phyloP scores from a whole-genome alignment of 176 grass and related monocot genomes.

The Rhynchospora breviuscula region DNA sequence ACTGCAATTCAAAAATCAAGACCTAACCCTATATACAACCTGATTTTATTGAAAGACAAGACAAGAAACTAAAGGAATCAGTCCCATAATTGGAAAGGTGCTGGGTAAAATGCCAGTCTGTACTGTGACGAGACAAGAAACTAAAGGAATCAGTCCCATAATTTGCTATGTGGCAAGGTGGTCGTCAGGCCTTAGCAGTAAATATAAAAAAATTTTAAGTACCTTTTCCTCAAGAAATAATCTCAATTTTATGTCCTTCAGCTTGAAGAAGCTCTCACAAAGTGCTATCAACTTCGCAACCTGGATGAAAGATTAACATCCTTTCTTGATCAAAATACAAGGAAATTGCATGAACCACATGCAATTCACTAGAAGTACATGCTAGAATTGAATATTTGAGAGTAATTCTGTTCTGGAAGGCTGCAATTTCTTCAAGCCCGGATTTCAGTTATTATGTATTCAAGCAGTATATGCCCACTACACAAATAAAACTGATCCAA shows the following conservation, averaged over 20 bases:
- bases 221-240: constrained; percentile 88
- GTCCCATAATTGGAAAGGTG: not conserved
- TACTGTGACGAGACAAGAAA: not conserved
- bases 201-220: not conserved
- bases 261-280: constrained; percentile 88
- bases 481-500: no score
- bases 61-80: not conserved
- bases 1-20: not conserved
- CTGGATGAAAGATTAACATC: constrained; percentile 14
- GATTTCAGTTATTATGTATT: not conserved
- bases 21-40: not conserved
- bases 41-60: not conserved
- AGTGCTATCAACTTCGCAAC: constrained; percentile 75
- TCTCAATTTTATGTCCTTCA: constrained; percentile 67
- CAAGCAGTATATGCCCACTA: not conserved
- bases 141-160: not conserved
- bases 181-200: not conserved
- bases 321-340: not conserved
- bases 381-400: not conserved
- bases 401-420: not conserved
- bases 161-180: not conserved
- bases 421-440: not conserved
- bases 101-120: not conserved
- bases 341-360: not conserved
- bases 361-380: not conserved